phyloP scores from a whole-genome alignment of 306 rosid genomes.

The Cotoneaster glaucophyllus region DNA sequence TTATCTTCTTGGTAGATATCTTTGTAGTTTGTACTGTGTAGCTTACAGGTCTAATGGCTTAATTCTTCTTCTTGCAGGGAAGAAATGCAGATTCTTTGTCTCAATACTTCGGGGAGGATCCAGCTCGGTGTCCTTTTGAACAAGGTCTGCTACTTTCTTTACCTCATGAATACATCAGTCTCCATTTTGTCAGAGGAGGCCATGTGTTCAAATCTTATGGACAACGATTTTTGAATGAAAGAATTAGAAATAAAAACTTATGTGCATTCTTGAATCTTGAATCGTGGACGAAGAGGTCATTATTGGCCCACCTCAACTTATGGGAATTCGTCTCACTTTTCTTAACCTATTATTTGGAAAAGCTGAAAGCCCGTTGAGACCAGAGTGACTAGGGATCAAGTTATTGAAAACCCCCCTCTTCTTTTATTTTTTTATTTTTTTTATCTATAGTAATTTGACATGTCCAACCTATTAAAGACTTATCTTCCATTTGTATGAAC shows the following conservation, averaged over 20 bases:
- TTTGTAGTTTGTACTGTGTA: background rate
- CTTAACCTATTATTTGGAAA: background rate
- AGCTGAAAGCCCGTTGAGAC: background rate
- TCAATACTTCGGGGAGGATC: conserved; percentile 98
- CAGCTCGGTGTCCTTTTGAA: conserved; percentile 95
- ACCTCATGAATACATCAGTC: background rate
- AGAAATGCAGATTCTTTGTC: conserved; percentile 96
- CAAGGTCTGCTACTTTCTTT: conserved; percentile 62
- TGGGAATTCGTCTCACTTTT: background rate
- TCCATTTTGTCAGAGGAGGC: background rate
- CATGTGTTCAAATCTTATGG: background rate
- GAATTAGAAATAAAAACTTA: background rate
- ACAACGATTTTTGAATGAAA: background rate
- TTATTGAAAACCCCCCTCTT: background rate
- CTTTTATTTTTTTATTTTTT: too few relatives aligned
- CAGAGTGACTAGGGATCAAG: background rate
- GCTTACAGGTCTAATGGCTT: conserved; percentile 10
- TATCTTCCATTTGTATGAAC: too few relatives aligned
- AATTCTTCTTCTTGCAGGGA: conserved; percentile 57
- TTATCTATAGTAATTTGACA: too few relatives aligned
- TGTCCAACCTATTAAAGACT: too few relatives aligned
- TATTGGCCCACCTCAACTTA: background rate
- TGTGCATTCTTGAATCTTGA: background rate
- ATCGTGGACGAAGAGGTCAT: background rate
- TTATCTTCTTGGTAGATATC: background rate